Percentiles rank a stretch among this genome's conserved stretches.
Conservation (phyloP, 257 asterid species). For the Capsicum baccatum region DNA sequence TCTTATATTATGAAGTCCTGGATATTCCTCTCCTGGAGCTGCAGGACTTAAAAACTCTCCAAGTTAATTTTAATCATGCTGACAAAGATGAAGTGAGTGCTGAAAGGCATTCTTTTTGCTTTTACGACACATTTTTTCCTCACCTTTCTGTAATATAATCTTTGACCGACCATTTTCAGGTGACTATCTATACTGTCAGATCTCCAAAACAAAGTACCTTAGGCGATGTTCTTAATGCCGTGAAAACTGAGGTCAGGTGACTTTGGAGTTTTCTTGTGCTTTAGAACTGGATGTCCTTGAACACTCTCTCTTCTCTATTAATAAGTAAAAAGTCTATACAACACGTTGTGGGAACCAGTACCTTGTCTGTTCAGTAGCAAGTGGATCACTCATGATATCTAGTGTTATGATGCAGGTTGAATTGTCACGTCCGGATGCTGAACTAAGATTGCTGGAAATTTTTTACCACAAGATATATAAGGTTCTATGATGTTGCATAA, state of each 20-base stretch:
- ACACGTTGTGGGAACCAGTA: neutral
- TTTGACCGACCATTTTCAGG: slow-evolving; percentile 53
- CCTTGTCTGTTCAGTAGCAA: slow-evolving; percentile 18
- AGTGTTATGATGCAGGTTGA: slow-evolving; percentile 61
- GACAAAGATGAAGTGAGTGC: slow-evolving; percentile 82
- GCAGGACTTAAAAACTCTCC: slow-evolving; percentile 85
- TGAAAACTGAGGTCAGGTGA: slow-evolving; percentile 62
- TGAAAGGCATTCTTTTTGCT: neutral
- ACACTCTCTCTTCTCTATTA: neutral
- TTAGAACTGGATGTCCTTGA: neutral
- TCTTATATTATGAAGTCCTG: slow-evolving; percentile 86
- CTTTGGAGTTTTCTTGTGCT: neutral
- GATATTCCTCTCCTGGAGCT: slow-evolving; percentile 93
- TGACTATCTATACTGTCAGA: slow-evolving; percentile 67
- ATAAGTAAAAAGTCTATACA: neutral
- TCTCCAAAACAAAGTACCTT: slow-evolving; percentile 83
- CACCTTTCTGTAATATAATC: slow-evolving; percentile 26
- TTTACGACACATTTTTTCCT: neutral
- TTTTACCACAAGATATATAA: slow-evolving; percentile 82
- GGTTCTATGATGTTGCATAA: slow-evolving; percentile 45
- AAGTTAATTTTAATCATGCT: slow-evolving; percentile 86
- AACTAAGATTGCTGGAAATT: slow-evolving; percentile 80
- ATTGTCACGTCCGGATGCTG: slow-evolving; percentile 77
- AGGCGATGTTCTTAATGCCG: slow-evolving; percentile 73
- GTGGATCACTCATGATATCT: slow-evolving; percentile 25